Percentiles rank a stretch among this genome's conserved stretches.
phyloP scores from a whole-genome alignment of 164 flowering plant genomes.

The Vitis rupestris region DNA sequence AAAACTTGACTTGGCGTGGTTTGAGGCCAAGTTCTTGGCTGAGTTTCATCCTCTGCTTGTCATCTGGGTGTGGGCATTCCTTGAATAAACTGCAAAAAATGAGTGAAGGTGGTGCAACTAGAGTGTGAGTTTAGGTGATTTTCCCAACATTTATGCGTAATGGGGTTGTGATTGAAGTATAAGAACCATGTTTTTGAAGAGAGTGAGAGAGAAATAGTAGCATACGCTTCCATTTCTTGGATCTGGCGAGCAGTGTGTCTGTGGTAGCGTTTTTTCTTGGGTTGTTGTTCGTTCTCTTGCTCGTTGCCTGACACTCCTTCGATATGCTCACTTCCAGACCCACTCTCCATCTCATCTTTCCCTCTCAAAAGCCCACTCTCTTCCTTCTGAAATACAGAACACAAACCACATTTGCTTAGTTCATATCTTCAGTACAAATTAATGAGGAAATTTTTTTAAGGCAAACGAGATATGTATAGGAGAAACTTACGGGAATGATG shows the following conservation, averaged over 20 bases:
- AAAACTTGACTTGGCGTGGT: slow-evolving; percentile 94
- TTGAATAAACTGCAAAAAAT: slow-evolving; percentile 57
- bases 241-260: slow-evolving; percentile 90
- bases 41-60: slow-evolving; percentile 79
- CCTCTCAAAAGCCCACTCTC: slow-evolving; percentile 33
- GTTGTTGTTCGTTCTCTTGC: slow-evolving; percentile 41
- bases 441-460: not conserved
- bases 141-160: too few relatives aligned
- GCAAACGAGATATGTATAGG: not conserved
- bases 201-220: slow-evolving; percentile 8
- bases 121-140: not conserved
- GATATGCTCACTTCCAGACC: slow-evolving; percentile 77
- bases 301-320: slow-evolving; percentile 69
- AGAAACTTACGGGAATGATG: slow-evolving; percentile 46
- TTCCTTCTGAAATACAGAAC: slow-evolving; percentile 29
- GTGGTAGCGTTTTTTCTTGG: slow-evolving; percentile 87
- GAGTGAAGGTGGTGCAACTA: not conserved
- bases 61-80: slow-evolving; percentile 95
- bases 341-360: slow-evolving; percentile 71
- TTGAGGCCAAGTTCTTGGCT: slow-evolving; percentile 88
- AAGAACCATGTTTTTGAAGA: not conserved
- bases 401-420: not conserved
- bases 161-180: too few relatives aligned
- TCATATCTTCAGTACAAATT: not conserved
- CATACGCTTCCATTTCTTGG: slow-evolving; percentile 96